phyloP scores from a whole-genome alignment of 257 asterid genomes.

The Handroanthus guayacan region DNA sequence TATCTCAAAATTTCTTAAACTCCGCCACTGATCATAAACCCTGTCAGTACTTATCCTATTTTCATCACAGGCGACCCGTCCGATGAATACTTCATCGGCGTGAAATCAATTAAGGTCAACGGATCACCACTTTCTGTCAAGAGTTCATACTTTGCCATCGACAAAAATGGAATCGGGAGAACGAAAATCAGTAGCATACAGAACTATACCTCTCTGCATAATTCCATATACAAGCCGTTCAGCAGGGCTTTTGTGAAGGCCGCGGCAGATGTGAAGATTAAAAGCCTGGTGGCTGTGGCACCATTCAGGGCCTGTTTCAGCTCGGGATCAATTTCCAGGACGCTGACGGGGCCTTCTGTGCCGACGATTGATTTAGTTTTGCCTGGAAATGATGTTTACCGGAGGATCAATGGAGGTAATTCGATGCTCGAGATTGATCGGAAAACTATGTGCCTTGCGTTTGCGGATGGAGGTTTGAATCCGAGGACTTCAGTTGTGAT shows the following conservation, averaged over 20 bases:
- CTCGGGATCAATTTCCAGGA: slow-evolving; percentile 39
- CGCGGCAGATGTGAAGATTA: slow-evolving; percentile 41
- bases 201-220: slow-evolving; percentile 54
- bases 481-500: slow-evolving; percentile 58
- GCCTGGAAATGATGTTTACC: slow-evolving; percentile 43
- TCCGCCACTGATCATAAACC: slow-evolving; percentile 51
- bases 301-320: slow-evolving; percentile 62
- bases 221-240: slow-evolving; percentile 50
- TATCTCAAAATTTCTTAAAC: slow-evolving; percentile 8
- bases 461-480: slow-evolving; percentile 55
- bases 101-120: slow-evolving; percentile 45
- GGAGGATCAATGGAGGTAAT: slow-evolving; percentile 55
- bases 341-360: slow-evolving; percentile 45
- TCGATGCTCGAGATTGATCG: slow-evolving; percentile 57
- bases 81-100: slow-evolving; percentile 57
- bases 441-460: slow-evolving; percentile 54
- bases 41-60: slow-evolving; percentile 41
- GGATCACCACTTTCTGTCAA: slow-evolving; percentile 42
- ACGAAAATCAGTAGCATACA: slow-evolving; percentile 58
- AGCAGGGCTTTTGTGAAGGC: slow-evolving; percentile 52
- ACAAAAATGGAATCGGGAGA: slow-evolving; percentile 54
- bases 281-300: slow-evolving; percentile 47
- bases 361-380: slow-evolving; percentile 59
- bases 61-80: slow-evolving; percentile 43
- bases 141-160: slow-evolving; percentile 44